These are phyloP conservation scores for Salix suchowensis DNA, from an alignment of 345 rosid genomes.

Conservation along the genomic window DNA sequence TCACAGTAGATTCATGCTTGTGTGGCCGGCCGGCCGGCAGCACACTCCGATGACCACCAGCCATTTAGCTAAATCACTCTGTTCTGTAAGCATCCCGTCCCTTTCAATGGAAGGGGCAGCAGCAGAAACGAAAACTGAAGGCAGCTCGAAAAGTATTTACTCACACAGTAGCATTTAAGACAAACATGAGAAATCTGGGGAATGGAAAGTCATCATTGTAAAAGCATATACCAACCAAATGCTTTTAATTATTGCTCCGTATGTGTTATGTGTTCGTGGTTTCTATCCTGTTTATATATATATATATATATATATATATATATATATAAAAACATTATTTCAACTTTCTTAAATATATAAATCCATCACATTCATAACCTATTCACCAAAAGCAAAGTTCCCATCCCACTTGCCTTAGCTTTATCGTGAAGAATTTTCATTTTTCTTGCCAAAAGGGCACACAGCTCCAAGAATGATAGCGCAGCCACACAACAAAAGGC, in stretches of 20 bases:
- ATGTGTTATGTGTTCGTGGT: too few relatives aligned
- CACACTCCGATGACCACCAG: background rate
- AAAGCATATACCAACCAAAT: background rate
- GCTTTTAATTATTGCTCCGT: too few relatives aligned
- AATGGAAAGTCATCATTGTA: background rate
- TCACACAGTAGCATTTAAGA: conserved; percentile 17
- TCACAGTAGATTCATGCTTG: too few relatives aligned
- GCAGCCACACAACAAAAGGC: background rate
- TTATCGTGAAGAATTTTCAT: background rate
- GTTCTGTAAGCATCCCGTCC: background rate
- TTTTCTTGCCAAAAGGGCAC: background rate
- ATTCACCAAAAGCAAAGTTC: background rate
- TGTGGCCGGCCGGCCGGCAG: background rate
- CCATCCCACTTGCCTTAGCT: background rate
- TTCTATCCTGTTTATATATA: too few relatives aligned
- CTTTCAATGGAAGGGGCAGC: background rate
- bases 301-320: too few relatives aligned
- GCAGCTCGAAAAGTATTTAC: background rate
- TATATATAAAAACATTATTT: too few relatives aligned
- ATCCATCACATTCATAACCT: too few relatives aligned
- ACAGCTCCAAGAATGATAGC: background rate
- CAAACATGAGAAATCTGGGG: conserved; percentile 16
- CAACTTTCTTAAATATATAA: too few relatives aligned
- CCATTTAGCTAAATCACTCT: background rate
- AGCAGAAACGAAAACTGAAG: background rate